A percentile compares a stretch with the other conserved stretches of the same genome.
These are phyloP conservation scores for Stevia rebaudiana DNA, from an alignment of 140 eudicot genomes.

Conservation along the genomic window DNA sequence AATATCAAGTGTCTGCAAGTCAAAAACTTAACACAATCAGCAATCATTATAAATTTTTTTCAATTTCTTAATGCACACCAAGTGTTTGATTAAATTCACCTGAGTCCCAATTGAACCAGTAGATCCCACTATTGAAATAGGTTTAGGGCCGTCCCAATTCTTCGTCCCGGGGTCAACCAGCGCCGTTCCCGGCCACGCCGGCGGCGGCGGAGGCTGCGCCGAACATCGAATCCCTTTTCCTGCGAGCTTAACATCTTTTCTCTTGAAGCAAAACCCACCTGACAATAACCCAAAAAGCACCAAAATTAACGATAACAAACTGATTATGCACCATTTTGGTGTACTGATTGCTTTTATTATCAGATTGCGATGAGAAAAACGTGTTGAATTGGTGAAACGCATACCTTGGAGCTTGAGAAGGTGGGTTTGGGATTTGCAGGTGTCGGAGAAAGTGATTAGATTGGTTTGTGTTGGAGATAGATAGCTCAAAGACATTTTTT, in stretches of 20 bases:
- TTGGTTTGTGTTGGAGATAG: conserved; percentile 27
- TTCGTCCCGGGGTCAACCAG: conserved; percentile 49
- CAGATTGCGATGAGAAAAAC: not conserved
- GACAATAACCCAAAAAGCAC: not conserved
- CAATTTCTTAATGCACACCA: too few species aligned
- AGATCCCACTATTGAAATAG: conserved; percentile 88
- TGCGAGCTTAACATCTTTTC: conserved; percentile 33
- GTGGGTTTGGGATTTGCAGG: conserved; percentile 19
- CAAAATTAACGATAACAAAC: too few species aligned
- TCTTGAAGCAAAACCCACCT: conserved; percentile 61
- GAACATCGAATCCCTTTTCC: conserved; percentile 54
- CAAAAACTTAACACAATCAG: not conserved
- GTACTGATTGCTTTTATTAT: too few species aligned
- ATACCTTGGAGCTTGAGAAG: conserved; percentile 25
- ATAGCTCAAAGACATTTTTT: conserved; percentile 19
- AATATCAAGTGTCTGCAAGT: conserved; percentile 81
- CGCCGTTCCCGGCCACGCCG: conserved; percentile 99
- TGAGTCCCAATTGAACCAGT: conserved; percentile 99
- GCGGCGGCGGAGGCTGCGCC: conserved; percentile 58
- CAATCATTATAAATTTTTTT: not conserved
- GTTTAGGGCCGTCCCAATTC: conserved; percentile 92
- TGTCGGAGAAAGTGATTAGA: conserved; percentile 2
- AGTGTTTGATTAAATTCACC: conserved; percentile 28
- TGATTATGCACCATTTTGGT: too few species aligned
- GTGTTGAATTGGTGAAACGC: not conserved